phyloP scores from a whole-genome alignment of 306 rosid species.

The Pterocarpus macrocarpus region DNA sequence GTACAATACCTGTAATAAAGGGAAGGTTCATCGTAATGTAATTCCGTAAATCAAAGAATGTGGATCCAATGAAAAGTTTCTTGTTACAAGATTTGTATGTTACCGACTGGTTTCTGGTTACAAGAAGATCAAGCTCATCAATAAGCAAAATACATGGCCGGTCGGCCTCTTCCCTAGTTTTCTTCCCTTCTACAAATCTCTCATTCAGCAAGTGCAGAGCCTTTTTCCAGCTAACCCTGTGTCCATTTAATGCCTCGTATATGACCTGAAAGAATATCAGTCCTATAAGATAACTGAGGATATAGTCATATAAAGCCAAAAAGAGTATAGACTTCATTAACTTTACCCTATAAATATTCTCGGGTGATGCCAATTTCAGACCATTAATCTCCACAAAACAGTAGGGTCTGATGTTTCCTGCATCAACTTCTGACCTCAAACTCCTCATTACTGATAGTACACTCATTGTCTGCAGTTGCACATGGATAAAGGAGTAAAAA shows the following conservation, averaged over 20 bases:
- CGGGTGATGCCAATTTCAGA: slow-evolving; percentile 91
- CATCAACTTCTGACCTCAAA: slow-evolving; percentile 87
- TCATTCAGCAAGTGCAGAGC: slow-evolving; percentile 84
- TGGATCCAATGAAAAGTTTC: slow-evolving; percentile 35
- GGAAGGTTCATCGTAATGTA: slow-evolving; percentile 1
- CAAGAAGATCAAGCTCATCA: slow-evolving; percentile 97
- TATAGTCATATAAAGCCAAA: slow-evolving; percentile 38
- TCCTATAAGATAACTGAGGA: slow-evolving; percentile 25
- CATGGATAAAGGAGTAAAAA: slow-evolving; percentile 26
- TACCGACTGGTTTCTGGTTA: slow-evolving; percentile 98
- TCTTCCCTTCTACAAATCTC: slow-evolving; percentile 83
- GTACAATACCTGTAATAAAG: slow-evolving; percentile 74
- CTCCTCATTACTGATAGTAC: slow-evolving; percentile 82
- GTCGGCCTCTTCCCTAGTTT: slow-evolving; percentile 66
- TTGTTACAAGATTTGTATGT: slow-evolving; percentile 41
- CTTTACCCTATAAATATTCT: slow-evolving; percentile 83
- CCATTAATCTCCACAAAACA: slow-evolving; percentile 95
- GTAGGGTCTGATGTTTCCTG: slow-evolving; percentile 77
- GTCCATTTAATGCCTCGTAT: slow-evolving; percentile 88
- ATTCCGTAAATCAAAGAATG: slow-evolving; percentile 25
- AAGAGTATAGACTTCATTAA: slow-evolving; percentile 9
- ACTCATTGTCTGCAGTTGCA: slow-evolving; percentile 85
- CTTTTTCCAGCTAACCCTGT: slow-evolving; percentile 92
- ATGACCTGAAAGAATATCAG: slow-evolving; percentile 70
- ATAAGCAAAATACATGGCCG: slow-evolving; percentile 93